Evolutionary conservation across 1,284 basidiomycete genomes (phyloP).

Genomic region (Paramarasmius palmivorus): DNA sequence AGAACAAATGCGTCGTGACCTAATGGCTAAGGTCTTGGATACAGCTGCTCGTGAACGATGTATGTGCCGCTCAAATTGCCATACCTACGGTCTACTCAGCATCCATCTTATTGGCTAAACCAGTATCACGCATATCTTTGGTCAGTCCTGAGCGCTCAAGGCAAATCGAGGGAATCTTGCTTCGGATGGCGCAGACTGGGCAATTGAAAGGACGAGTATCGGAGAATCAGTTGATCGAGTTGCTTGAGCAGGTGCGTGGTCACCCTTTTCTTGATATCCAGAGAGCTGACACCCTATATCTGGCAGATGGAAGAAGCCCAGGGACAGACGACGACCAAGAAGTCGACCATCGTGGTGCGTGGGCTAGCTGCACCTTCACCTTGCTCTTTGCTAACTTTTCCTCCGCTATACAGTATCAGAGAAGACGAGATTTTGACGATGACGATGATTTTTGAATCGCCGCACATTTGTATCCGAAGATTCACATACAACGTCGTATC

Average conservation of each 20-base stretch:
- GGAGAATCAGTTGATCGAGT: conserved; percentile 87
- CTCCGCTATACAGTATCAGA: conserved; percentile 58
- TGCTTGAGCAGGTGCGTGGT: conserved; percentile 84
- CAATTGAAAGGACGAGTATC: conserved; percentile 85
- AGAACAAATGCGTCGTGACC: conserved; percentile 75
- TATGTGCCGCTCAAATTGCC: conserved; percentile 43
- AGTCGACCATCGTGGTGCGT: conserved; percentile 72
- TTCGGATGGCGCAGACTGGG: conserved; percentile 92
- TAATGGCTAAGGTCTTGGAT: conserved; percentile 90
- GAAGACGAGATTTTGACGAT: conserved; percentile 69
- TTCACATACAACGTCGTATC: not conserved
- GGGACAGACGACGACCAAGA: conserved; percentile 52
- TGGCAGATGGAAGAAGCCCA: conserved; percentile 66
- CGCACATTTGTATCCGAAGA: not conserved
- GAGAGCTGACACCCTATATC: not conserved
- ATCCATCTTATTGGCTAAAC: conserved; percentile 2
- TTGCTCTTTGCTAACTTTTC: not conserved
- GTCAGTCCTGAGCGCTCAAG: conserved; percentile 88
- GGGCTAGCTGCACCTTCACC: not conserved
- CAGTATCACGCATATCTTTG: conserved; percentile 89
- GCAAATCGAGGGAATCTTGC: conserved; percentile 84
- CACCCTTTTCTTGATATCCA: not conserved
- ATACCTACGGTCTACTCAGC: conserved; percentile 5
- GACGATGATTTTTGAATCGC: conserved; percentile 62
- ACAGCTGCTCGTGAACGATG: conserved; percentile 86